These are phyloP conservation scores for Rhodotorula sp. DNA, from an alignment of 1,284 basidiomycete genomes.

Conservation along the genomic window DNA sequence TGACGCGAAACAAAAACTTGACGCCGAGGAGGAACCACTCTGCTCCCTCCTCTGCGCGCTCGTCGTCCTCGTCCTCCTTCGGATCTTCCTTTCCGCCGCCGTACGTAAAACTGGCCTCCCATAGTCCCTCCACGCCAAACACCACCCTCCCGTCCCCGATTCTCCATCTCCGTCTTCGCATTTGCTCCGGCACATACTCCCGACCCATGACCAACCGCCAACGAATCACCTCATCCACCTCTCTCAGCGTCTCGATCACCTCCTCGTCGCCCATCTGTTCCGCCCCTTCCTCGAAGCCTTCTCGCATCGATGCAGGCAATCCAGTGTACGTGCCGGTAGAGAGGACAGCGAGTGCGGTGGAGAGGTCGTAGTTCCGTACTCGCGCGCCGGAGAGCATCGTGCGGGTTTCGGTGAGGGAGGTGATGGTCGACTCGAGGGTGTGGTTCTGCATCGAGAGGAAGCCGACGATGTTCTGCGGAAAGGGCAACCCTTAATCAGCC, in stretches of 20 bases:
- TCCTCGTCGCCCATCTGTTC: constrained; percentile 63
- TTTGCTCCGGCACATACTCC: constrained; percentile 58
- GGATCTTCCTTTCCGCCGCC: constrained; percentile 53
- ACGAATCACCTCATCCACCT: constrained; percentile 72
- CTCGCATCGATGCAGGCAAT: constrained; percentile 65
- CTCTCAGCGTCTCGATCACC: constrained; percentile 63
- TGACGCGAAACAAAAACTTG: constrained; percentile 69
- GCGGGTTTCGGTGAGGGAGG: constrained; percentile 63
- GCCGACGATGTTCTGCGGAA: constrained; percentile 68
- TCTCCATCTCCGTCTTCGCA: constrained; percentile 60
- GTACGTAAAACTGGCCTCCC: constrained; percentile 70
- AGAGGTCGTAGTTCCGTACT: constrained; percentile 82
- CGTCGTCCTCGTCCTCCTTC: constrained; percentile 45
- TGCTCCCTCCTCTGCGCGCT: constrained; percentile 62
- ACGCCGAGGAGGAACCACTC: constrained; percentile 80
- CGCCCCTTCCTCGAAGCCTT: constrained; percentile 64
- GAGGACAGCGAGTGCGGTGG: constrained; percentile 80
- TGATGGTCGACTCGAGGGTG: constrained; percentile 72
- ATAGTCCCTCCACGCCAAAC: constrained; percentile 71
- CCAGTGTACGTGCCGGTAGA: constrained; percentile 76
- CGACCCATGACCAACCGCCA: constrained; percentile 59
- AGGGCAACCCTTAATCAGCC: background rate
- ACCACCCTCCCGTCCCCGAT: constrained; percentile 75
- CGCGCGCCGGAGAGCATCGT: constrained; percentile 58
- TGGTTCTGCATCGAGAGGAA: constrained; percentile 79